Evolutionary conservation across 768 basidiomycete species (phyloP), one percentile per base, ranked within the genome.

Genomic region (Boletus coccyginus): DNA sequence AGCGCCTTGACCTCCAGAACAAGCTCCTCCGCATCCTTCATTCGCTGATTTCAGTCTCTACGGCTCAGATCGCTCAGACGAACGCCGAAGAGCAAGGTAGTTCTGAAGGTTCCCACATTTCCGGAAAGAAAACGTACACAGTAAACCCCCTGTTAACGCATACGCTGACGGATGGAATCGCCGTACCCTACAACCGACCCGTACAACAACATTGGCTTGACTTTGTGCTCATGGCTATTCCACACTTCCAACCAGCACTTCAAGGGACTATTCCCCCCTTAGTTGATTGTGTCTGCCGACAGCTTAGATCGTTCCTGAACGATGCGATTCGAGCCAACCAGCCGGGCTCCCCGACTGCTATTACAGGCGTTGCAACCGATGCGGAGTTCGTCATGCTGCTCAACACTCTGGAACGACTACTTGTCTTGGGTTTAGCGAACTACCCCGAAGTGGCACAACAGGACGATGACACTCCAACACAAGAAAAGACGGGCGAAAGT

Each of bases 121-220:
- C 65, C 1, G 61, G 63, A 31, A 51, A 63, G 60, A 60, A 64
- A 57, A 46, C 74, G 8, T 82, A 86, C 62, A 73, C 81, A 11
- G 70, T 89, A 48, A 90, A 88, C 63, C 82, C 89, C 0, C 79
- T 93, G 42, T 72, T 97, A 29, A 79, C 88, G 0, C 90, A 89
- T 62, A 86, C 88, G 0, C 75, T 98, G 21, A 76, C 88, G 17
- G 92, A 96, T 66, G 96, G 92, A 3, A 84, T 98, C 46, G 76
- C 86, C 12, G 69, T 77, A 6, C 74, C 78, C 11, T 72, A 80
- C 32, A 97, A 96, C 72, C 83, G 87, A 31, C 80, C 92, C 1
- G 81, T 96, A 27, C 70, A 96, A 32, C 95, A 97, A 65, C 92
- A 97, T 63, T 98, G 96, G 96, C 78, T 98, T 29, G 96, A 98